Percentiles rank a stretch among this genome's conserved stretches.
Evolutionary conservation across 352 stramenopile species (phyloP).

Genomic region (Phytopythium montanum): DNA sequence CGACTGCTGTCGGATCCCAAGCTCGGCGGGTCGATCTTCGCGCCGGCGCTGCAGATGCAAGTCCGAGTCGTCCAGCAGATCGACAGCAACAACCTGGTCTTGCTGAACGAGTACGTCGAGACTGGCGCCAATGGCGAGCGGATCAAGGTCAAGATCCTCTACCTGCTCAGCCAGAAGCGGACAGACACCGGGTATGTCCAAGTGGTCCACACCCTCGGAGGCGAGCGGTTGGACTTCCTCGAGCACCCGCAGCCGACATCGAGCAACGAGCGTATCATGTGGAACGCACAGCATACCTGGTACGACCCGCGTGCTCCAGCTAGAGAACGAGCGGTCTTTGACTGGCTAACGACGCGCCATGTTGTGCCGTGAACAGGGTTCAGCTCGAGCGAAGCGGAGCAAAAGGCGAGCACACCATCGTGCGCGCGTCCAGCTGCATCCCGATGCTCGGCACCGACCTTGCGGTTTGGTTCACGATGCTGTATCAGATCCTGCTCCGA

Average conservation of each 20-base stretch:
- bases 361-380: no score
- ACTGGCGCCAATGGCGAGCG: not conserved
- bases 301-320: no score
- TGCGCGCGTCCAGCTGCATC: no score
- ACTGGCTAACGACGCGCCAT: no score
- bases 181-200: not conserved
- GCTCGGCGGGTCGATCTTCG: not conserved
- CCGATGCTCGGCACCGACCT: no score
- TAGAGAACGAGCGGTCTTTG: no score
- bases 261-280: not conserved
- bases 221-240: not conserved
- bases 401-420: no score
- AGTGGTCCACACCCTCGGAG: not conserved
- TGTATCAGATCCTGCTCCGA: no score
- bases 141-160: slow-evolving; percentile 1
- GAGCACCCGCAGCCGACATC: not conserved
- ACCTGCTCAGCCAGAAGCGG: not conserved
- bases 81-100: not conserved
- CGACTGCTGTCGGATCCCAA: not conserved
- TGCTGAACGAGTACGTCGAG: slow-evolving; percentile 4
- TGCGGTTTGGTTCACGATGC: no score
- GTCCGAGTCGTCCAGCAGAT: not conserved
- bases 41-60: slow-evolving; percentile 1
- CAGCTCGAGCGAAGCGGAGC: no score
- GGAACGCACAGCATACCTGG: not conserved